phyloP scores from a whole-genome alignment of 306 rosid genomes.

The Cucurbita moschata region DNA sequence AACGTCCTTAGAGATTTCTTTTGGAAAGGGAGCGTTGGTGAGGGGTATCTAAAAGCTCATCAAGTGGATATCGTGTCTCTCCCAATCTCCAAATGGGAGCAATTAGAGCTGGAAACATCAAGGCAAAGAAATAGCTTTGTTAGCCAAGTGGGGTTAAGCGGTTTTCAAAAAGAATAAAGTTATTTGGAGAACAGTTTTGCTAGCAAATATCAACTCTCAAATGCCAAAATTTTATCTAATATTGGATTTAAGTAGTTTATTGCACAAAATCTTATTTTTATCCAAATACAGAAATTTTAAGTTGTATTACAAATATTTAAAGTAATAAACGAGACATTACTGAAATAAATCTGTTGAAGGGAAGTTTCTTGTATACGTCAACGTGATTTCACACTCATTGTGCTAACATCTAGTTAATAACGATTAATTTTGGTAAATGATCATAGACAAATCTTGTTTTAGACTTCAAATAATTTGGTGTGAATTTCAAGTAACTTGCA shows the following conservation, averaged over 20 bases:
- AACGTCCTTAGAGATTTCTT: too few species aligned
- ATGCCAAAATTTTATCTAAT: neutral
- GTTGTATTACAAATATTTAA: neutral
- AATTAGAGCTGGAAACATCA: neutral
- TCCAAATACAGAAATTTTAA: neutral
- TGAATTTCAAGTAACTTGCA: neutral
- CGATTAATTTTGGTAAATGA: neutral
- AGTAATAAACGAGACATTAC: neutral
- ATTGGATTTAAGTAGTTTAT: neutral
- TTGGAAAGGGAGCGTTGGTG: too few species aligned
- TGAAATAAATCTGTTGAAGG: neutral
- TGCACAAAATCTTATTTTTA: neutral
- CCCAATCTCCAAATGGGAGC: neutral
- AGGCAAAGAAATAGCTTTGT: neutral
- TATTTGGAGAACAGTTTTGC: neutral
- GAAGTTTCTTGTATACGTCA: neutral
- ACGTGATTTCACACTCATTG: neutral
- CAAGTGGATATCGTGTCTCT: too few species aligned
- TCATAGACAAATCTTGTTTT: neutral
- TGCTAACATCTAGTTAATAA: neutral
- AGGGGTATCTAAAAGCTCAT: too few species aligned
- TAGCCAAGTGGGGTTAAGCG: neutral
- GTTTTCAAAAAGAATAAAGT: too few species aligned
- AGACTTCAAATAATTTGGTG: neutral
- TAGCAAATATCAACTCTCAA: neutral